Evolutionary conservation across 1,284 basidiomycete genomes (phyloP).

Genomic region (Sporisorium scitamineum): DNA sequence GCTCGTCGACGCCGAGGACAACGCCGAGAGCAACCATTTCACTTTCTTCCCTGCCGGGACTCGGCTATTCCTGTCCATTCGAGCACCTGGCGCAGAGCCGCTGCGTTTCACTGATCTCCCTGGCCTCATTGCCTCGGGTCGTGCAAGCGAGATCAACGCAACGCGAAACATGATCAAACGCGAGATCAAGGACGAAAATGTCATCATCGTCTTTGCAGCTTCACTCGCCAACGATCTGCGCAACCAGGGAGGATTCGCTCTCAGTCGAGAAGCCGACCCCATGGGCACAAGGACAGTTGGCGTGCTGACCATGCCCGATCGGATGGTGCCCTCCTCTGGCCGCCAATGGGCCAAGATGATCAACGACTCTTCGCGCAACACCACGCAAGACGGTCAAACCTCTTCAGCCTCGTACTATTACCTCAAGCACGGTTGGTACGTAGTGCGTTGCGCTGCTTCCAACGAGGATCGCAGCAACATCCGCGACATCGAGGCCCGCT

Average conservation of each 20-base stretch:
- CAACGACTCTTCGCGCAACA: slow-evolving; percentile 19
- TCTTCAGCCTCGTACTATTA: background rate
- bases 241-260: slow-evolving; percentile 18
- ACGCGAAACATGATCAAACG: slow-evolving; percentile 20
- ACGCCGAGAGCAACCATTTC: slow-evolving; percentile 1
- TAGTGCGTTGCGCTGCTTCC: slow-evolving; percentile 26
- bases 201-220: slow-evolving; percentile 20
- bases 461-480: slow-evolving; percentile 15
- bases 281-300: slow-evolving; percentile 22
- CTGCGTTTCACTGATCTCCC: slow-evolving; percentile 34
- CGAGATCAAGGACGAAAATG: slow-evolving; percentile 17
- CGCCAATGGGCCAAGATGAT: slow-evolving; percentile 27
- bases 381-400: background rate
- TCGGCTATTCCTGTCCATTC: slow-evolving; percentile 15
- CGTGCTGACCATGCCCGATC: slow-evolving; percentile 37
- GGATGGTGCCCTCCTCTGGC: slow-evolving; percentile 10
- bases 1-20: slow-evolving; percentile 28
- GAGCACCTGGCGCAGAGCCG: slow-evolving; percentile 17
- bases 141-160: slow-evolving; percentile 4
- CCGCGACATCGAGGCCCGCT: slow-evolving; percentile 8
- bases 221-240: slow-evolving; percentile 22
- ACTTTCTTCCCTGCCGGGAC: slow-evolving; percentile 22
- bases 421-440: slow-evolving; percentile 40
- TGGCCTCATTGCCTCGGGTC: slow-evolving; percentile 22
- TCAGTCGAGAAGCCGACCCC: slow-evolving; percentile 9